Conservation (phyloP, 1,284 basidiomycete species). For the Abortiporus biennis region DNA sequence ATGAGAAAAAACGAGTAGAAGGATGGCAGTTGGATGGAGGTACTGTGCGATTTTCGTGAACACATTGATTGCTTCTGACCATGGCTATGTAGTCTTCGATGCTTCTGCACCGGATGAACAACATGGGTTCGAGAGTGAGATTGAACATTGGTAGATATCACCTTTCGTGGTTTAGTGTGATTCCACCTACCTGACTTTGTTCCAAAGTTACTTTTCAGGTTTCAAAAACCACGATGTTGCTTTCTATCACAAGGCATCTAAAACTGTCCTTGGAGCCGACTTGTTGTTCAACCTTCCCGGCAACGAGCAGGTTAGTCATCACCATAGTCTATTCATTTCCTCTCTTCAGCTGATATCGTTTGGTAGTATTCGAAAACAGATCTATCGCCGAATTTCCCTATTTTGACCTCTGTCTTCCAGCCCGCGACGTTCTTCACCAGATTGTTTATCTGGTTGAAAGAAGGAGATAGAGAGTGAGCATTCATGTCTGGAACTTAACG, state of each 20-base stretch:
- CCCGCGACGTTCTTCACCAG: slow-evolving; percentile 63
- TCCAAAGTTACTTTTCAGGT: slow-evolving; percentile 69
- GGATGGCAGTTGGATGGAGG: slow-evolving; percentile 52
- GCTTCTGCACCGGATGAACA: slow-evolving; percentile 51
- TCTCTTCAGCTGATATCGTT: too few relatives aligned
- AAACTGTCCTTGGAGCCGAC: slow-evolving; percentile 83
- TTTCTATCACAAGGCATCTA: slow-evolving; percentile 79
- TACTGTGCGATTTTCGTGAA: slow-evolving; percentile 29
- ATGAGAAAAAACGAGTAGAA: slow-evolving; percentile 34
- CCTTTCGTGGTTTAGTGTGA: neutral
- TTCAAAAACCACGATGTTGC: slow-evolving; percentile 86
- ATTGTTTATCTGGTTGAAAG: slow-evolving; percentile 43
- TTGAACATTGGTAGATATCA: slow-evolving; percentile 51
- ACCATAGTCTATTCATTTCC: slow-evolving; percentile 8
- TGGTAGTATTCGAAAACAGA: slow-evolving; percentile 47
- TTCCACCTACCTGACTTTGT: neutral
- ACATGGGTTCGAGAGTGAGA: slow-evolving; percentile 86
- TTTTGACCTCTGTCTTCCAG: slow-evolving; percentile 39
- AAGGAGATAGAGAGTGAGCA: slow-evolving; percentile 56
- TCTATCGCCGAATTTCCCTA: slow-evolving; percentile 38
- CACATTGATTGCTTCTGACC: neutral
- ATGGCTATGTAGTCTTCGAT: slow-evolving; percentile 46
- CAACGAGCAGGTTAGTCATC: slow-evolving; percentile 69
- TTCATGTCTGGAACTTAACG: neutral
- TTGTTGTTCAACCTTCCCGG: slow-evolving; percentile 87